Percentiles rank a stretch among this genome's conserved stretches.
These are phyloP conservation scores for Ascosphaera acerosa DNA, from an alignment of 2,329 filamentous ascomycete species.

Conservation along the genomic window DNA sequence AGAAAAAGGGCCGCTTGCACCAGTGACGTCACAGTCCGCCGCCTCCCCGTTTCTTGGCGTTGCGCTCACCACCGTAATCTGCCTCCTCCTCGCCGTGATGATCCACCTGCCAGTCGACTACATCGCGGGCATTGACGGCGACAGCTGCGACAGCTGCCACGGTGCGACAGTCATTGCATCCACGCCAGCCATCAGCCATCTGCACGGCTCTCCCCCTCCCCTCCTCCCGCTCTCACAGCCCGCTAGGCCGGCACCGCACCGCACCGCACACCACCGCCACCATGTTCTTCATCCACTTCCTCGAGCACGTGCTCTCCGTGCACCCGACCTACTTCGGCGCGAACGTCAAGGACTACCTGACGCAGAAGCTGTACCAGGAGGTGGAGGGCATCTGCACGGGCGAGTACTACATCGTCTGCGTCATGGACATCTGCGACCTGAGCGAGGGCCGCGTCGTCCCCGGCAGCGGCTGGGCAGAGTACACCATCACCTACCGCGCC, in stretches of 20 bases:
- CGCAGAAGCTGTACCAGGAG: slow-evolving; percentile 67
- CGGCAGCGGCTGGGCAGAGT: slow-evolving; percentile 76
- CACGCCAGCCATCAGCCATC: not conserved
- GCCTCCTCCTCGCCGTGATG: no score
- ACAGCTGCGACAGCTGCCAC: not conserved
- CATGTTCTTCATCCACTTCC: slow-evolving; percentile 98
- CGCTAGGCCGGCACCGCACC: not conserved
- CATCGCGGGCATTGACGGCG: no score
- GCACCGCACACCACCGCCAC: slow-evolving; percentile 8
- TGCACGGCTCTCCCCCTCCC: not conserved
- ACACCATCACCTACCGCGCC: slow-evolving; percentile 81
- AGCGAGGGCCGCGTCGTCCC: slow-evolving; percentile 82
- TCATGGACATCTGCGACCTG: slow-evolving; percentile 90
- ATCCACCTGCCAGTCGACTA: no score
- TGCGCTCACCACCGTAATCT: no score
- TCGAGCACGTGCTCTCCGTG: slow-evolving; percentile 81
- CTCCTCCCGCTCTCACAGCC: not conserved
- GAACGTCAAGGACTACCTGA: slow-evolving; percentile 78
- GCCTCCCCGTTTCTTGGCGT: no score
- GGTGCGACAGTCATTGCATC: not conserved
- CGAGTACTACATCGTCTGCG: slow-evolving; percentile 91
- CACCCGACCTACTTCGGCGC: slow-evolving; percentile 94
- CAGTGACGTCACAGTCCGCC: no score
- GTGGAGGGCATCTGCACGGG: slow-evolving; percentile 90
- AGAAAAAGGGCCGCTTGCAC: no score